A percentile compares a stretch with the other conserved stretches of the same genome.
These are phyloP conservation scores for Fusarium solani-melongenae DNA, from an alignment of 2,329 filamentous ascomycete species.

Conservation along the genomic window DNA sequence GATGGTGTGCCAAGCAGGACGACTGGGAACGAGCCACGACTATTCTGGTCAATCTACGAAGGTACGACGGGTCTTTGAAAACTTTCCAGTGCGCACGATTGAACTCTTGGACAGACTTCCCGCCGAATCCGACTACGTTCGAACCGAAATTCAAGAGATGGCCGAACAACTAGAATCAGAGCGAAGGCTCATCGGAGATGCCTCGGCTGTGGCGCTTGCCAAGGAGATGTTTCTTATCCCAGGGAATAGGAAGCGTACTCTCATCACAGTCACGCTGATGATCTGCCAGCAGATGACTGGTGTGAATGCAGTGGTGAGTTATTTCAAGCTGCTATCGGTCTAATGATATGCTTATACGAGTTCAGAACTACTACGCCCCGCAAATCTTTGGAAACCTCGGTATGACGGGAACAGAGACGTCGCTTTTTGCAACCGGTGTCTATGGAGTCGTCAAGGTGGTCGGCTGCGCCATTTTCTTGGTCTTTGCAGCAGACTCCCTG, in stretches of 20 bases:
- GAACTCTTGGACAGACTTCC: neutral
- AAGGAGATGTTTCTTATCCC: neutral
- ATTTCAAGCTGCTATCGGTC: neutral
- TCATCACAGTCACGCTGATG: neutral
- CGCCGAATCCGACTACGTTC: neutral
- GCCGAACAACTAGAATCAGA: neutral
- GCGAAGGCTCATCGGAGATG: neutral
- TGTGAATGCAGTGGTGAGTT: neutral
- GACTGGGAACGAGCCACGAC: neutral
- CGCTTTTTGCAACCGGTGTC: conserved; percentile 77
- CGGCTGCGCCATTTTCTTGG: conserved; percentile 70
- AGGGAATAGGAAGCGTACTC: neutral
- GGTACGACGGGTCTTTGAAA: neutral
- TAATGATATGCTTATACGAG: neutral
- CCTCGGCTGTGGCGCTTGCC: neutral
- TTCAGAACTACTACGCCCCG: conserved; percentile 72
- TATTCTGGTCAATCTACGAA: neutral
- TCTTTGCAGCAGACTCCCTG: conserved; percentile 75
- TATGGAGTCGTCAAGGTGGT: conserved; percentile 78
- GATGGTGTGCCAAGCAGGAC: neutral
- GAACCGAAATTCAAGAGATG: neutral
- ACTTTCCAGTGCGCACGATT: neutral
- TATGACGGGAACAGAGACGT: conserved; percentile 64
- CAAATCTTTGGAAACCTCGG: conserved; percentile 75
- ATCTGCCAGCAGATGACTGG: neutral